phyloP scores from a whole-genome alignment of 2,329 filamentous ascomycete genomes.

The Trichothecium sympodiale region DNA sequence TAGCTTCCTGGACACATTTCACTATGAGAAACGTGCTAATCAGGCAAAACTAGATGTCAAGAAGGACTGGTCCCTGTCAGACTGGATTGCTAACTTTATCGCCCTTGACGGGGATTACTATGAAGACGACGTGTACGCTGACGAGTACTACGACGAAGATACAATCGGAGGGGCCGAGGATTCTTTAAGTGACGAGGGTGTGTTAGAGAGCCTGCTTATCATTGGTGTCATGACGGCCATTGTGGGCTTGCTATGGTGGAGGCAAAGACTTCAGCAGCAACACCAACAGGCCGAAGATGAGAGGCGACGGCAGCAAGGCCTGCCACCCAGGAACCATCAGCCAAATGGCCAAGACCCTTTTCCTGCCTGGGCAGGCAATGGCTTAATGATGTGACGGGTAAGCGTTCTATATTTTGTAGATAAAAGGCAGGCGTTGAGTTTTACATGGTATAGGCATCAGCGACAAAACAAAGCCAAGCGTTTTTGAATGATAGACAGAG shows the following conservation, averaged over 20 bases:
- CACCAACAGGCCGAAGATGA: slow-evolving; percentile 25
- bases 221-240: slow-evolving; percentile 65
- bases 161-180: slow-evolving; percentile 43
- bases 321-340: slow-evolving; percentile 13
- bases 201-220: slow-evolving; percentile 78
- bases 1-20: not conserved
- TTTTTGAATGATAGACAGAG: too few relatives aligned
- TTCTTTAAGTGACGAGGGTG: slow-evolving; percentile 59
- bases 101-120: slow-evolving; percentile 57
- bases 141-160: slow-evolving; percentile 39
- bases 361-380: too few relatives aligned
- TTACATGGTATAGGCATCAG: too few relatives aligned
- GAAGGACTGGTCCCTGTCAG: slow-evolving; percentile 66
- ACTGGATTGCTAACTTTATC: slow-evolving; percentile 83
- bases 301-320: slow-evolving; percentile 19
- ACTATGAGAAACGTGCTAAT: slow-evolving; percentile 15
- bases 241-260: slow-evolving; percentile 70
- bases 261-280: slow-evolving; percentile 56
- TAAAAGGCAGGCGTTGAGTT: not conserved
- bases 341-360: not conserved
- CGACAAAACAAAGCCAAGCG: too few relatives aligned
- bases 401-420: not conserved
- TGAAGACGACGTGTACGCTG: slow-evolving; percentile 40
- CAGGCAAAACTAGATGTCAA: slow-evolving; percentile 40
- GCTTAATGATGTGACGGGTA: too few relatives aligned